Evolutionary conservation across 345 rosid genomes (phyloP).

Genomic region (Arabidopsis thaliana): TAIR10.1 NC_003076.8:435501-436000

Average conservation of each 20-base stretch:
- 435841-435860: conserved; percentile 56
- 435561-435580: conserved; percentile 84
- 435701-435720: conserved; percentile 70
- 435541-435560: conserved; percentile 79
- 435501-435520: conserved; percentile 72
- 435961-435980: conserved; percentile 82
- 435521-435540: conserved; percentile 82
- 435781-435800: conserved; percentile 88
- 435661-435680: conserved; percentile 71
- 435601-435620: conserved; percentile 93
- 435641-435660: conserved; percentile 48
- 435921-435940: conserved; percentile 82
- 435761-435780: conserved; percentile 74
- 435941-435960: conserved; percentile 90
- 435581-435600: conserved; percentile 93
- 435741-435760: conserved; percentile 84
- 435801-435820: conserved; percentile 87
- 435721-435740: conserved; percentile 74
- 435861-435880: conserved; percentile 78
- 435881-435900: conserved; percentile 75
- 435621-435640: conserved; percentile 56
- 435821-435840: conserved; percentile 63
- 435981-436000: conserved; percentile 88
- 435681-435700: conserved; percentile 66
- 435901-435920: conserved; percentile 70